Conservation (phyloP, 305 asterid species). For the Fraxinus sp. region DNA sequence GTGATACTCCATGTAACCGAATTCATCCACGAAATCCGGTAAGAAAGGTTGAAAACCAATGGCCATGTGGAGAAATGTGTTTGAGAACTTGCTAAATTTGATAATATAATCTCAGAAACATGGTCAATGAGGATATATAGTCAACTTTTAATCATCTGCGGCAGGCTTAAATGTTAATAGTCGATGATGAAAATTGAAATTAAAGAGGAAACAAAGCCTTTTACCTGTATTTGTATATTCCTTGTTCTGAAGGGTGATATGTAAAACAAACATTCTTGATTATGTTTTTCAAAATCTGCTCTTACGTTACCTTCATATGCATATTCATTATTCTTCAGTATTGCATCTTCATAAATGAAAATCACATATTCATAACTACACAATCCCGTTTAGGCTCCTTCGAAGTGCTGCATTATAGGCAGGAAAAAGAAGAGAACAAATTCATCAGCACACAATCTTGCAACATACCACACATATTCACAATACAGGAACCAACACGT, state of each 20-base stretch:
- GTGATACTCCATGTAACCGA: not conserved
- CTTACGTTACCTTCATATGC: not conserved
- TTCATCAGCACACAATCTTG: not conserved
- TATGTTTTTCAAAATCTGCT: not conserved
- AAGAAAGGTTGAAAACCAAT: not conserved
- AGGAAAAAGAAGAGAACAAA: not conserved
- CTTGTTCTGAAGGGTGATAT: not conserved
- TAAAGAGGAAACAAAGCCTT: not conserved
- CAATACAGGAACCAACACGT: not conserved
- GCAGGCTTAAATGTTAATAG: not conserved
- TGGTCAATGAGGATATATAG: not conserved
- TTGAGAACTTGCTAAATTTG: slow-evolving; percentile 31
- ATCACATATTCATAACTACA: not conserved
- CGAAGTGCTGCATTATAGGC: not conserved
- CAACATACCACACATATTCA: not conserved
- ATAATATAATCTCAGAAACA: slow-evolving; percentile 12
- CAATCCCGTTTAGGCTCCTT: not conserved
- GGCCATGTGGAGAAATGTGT: not conserved
- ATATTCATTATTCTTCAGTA: not conserved
- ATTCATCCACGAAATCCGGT: not conserved
- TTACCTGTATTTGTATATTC: not conserved
- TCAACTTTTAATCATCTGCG: not conserved
- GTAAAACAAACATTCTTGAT: not conserved
- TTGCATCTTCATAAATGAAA: not conserved
- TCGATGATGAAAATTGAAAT: not conserved